Conservation (phyloP, 1,284 basidiomycete genomes). For the Pseudozyma tsukubaensis region DNA sequence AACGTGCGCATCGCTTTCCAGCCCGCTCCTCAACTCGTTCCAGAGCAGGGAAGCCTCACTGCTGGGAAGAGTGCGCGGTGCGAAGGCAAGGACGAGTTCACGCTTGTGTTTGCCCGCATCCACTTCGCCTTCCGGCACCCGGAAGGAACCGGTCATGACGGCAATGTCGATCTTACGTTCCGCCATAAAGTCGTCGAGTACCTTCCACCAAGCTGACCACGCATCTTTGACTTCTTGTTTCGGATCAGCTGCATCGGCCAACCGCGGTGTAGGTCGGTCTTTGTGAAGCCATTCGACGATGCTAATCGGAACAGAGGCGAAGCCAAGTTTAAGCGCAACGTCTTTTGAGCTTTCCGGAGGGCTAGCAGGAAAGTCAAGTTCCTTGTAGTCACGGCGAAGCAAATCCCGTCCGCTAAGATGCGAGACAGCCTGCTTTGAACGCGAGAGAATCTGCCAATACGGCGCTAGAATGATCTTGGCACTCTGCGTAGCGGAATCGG, state of each 20-base stretch:
- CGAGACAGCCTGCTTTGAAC: constrained; percentile 78
- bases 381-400: constrained; percentile 90
- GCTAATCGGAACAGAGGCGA: constrained; percentile 56
- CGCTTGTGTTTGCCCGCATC: constrained; percentile 55
- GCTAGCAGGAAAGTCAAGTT: constrained; percentile 22
- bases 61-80: constrained; percentile 14
- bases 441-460: constrained; percentile 73
- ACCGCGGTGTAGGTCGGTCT: constrained; percentile 18
- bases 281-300: constrained; percentile 56
- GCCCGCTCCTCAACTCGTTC: constrained; percentile 26
- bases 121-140: constrained; percentile 38
- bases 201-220: constrained; percentile 58
- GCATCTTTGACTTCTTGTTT: constrained; percentile 38
- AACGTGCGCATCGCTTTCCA: constrained; percentile 19
- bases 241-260: constrained; percentile 20
- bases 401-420: constrained; percentile 80
- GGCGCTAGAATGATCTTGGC: constrained; percentile 60
- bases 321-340: constrained; percentile 41
- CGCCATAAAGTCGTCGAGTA: constrained; percentile 48
- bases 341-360: constrained; percentile 1
- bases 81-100: constrained; percentile 54
- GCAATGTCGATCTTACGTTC: constrained; percentile 53
- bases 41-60: constrained; percentile 26
- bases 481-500: constrained; percentile 32
- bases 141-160: constrained; percentile 57